A percentile compares a stretch with the other conserved stretches of the same genome.
Conservation (phyloP, 2,329 filamentous ascomycete species). For the Myriosclerotinia scirpicola region DNA sequence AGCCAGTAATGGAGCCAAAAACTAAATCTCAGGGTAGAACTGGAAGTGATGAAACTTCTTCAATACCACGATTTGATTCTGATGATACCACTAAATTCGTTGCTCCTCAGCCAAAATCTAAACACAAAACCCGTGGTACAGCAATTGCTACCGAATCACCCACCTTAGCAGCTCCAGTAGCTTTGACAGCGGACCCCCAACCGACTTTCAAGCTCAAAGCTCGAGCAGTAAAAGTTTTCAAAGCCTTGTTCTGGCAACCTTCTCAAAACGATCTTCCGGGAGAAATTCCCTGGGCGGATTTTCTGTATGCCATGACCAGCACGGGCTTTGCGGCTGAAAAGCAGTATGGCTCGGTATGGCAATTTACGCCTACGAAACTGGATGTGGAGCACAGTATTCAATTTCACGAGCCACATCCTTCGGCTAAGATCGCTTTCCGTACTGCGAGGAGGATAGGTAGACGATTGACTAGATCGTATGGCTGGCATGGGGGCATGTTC, state of each 20-base stretch:
- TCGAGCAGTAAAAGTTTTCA: slow-evolving; percentile 47
- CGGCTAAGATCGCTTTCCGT: slow-evolving; percentile 50
- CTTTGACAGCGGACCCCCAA: slow-evolving; percentile 27
- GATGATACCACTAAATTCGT: not conserved
- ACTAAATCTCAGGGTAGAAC: not conserved
- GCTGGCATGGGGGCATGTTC: slow-evolving; percentile 52
- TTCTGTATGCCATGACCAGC: slow-evolving; percentile 52
- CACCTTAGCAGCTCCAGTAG: not conserved
- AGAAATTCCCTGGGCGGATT: slow-evolving; percentile 54
- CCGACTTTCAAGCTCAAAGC: slow-evolving; percentile 42
- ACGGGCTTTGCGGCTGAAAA: slow-evolving; percentile 55
- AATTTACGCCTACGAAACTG: slow-evolving; percentile 48
- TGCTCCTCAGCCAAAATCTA: slow-evolving; percentile 22
- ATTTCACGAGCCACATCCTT: slow-evolving; percentile 49
- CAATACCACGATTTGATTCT: not conserved
- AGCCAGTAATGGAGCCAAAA: not conserved
- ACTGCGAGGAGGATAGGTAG: slow-evolving; percentile 50
- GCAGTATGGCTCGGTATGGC: slow-evolving; percentile 61
- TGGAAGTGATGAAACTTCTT: not conserved
- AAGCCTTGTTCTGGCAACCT: slow-evolving; percentile 45
- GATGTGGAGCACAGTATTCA: slow-evolving; percentile 50
- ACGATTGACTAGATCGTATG: slow-evolving; percentile 51
- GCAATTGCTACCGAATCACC: slow-evolving; percentile 13
- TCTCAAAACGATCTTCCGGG: slow-evolving; percentile 43
- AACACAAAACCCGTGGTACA: slow-evolving; percentile 35